phyloP scores from a whole-genome alignment of 148 eudicot species.

The Cornus kousa region DNA sequence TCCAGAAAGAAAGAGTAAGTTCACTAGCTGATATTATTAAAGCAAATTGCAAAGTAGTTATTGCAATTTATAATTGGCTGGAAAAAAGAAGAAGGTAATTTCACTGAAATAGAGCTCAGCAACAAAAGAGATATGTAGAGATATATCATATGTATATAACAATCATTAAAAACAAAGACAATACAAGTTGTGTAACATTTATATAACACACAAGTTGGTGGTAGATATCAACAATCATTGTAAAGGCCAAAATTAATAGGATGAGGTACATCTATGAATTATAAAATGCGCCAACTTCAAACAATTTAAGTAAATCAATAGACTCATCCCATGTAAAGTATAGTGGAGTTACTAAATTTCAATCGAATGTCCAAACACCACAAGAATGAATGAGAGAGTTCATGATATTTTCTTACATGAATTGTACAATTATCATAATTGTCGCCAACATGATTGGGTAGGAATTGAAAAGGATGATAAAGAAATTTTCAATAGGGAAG shows the following conservation, averaged over 20 bases:
- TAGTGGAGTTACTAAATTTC: neutral
- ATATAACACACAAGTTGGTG: neutral
- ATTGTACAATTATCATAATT: neutral
- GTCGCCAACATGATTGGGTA: neutral
- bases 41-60: neutral
- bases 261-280: neutral
- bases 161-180: neutral
- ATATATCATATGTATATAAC: neutral
- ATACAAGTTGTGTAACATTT: neutral
- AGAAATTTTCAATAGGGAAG: neutral
- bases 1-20: conserved; percentile 2
- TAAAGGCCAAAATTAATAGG: neutral
- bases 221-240: neutral
- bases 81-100: no score
- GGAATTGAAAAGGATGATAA: neutral
- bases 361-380: neutral
- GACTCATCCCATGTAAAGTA: neutral
- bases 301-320: neutral
- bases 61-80: neutral
- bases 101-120: neutral
- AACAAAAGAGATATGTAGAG: neutral
- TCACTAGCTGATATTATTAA: neutral
- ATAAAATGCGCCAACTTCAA: neutral
- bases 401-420: neutral
- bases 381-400: neutral